Conservation (phyloP, 2,329 filamentous ascomycete species). For the Apiospora hydei region DNA sequence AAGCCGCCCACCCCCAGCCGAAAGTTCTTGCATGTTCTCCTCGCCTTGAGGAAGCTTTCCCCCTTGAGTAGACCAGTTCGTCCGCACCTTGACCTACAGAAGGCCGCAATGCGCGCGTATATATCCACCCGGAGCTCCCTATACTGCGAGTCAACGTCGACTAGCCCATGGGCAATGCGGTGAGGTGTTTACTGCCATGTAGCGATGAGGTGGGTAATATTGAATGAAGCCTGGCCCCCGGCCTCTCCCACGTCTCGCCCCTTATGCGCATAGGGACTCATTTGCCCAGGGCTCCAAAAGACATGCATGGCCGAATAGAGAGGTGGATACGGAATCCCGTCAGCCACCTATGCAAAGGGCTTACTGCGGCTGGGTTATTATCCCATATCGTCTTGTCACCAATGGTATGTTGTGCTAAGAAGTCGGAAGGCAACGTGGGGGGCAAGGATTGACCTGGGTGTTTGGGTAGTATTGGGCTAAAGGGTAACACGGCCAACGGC, state of each 20-base stretch:
- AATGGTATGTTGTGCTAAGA: not conserved
- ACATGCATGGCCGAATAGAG: not conserved
- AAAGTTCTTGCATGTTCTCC: not conserved
- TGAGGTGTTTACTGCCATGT: constrained; percentile 7
- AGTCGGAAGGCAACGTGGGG: constrained; percentile 12
- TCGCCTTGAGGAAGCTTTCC: not conserved
- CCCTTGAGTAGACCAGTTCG: not conserved
- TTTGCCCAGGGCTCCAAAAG: not conserved
- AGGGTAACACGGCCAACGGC: constrained; percentile 12
- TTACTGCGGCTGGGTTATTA: not conserved
- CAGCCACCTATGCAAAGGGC: not conserved
- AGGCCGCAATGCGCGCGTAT: not conserved
- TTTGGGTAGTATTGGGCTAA: not conserved
- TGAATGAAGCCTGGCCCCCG: not conserved
- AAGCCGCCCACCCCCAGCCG: not conserved
- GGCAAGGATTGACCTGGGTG: constrained; percentile 16
- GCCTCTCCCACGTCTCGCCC: not conserved
- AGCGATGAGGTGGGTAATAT: constrained; percentile 13
- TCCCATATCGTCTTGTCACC: constrained; percentile 3
- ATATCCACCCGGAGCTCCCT: constrained; percentile 5
- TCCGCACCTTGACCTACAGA: not conserved
- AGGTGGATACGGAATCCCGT: not conserved
- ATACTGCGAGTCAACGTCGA: not conserved
- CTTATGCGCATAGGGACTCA: constrained; percentile 19
- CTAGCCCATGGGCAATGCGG: not conserved